These are phyloP conservation scores for Pisolithus orientalis DNA, from an alignment of 768 basidiomycete species.

Conservation along the genomic window DNA sequence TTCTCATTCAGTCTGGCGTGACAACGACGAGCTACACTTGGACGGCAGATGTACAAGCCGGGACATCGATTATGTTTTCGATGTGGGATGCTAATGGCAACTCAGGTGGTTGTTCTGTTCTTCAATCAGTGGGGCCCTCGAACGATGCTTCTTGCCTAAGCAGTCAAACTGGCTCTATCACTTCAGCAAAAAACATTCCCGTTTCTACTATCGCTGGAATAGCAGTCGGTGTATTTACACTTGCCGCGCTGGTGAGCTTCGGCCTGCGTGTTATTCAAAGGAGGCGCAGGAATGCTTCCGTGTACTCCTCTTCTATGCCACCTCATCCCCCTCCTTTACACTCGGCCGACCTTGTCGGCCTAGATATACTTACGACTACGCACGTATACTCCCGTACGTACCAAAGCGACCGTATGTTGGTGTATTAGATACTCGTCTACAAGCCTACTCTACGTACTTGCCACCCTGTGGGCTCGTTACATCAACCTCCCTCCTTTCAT, in stretches of 20 bases:
- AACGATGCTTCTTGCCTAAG: no score
- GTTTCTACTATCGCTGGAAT: conserved; percentile 42
- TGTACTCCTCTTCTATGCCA: conserved; percentile 24
- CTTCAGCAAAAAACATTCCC: conserved; percentile 24
- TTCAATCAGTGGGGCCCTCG: no score
- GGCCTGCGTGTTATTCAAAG: conserved; percentile 43
- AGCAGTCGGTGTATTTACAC: conserved; percentile 48
- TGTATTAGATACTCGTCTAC: no score
- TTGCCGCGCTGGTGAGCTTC: conserved; percentile 46
- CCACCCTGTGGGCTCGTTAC: no score
- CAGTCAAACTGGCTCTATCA: conserved; percentile 11
- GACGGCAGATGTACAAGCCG: no score
- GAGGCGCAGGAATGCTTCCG: conserved; percentile 13
- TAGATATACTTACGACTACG: conserved; percentile 25
- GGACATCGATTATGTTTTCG: no score
- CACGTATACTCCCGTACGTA: conserved; percentile 30
- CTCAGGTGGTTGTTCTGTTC: no score
- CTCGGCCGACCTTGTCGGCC: conserved; percentile 32
- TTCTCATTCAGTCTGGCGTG: no score
- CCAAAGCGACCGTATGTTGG: conserved; percentile 13
- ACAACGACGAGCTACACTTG: no score
- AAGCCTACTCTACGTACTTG: no score
- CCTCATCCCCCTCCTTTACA: conserved; percentile 27
- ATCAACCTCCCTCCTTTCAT: no score
- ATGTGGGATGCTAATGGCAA: no score